Evolutionary conservation across 306 rosid species (phyloP).

Genomic region (Cucumis melo): DNA sequence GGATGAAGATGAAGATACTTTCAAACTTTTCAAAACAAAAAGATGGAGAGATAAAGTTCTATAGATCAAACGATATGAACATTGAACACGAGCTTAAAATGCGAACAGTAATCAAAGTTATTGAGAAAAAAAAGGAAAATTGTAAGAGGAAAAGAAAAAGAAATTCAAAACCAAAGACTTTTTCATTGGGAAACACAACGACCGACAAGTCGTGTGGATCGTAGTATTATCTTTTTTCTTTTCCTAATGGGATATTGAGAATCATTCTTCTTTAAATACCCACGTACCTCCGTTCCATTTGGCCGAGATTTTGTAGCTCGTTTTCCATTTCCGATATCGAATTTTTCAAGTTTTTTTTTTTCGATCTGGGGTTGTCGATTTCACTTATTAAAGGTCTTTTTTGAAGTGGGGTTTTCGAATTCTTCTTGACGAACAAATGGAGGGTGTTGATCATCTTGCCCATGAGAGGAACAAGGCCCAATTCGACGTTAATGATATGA

Average conservation of each 20-base stretch:
- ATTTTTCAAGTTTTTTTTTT: neutral
- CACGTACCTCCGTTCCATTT: neutral
- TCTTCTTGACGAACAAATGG: conserved; percentile 15
- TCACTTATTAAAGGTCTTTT: neutral
- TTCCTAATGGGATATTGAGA: neutral
- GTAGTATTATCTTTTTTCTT: neutral
- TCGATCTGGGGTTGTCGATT: neutral
- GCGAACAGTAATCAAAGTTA: neutral
- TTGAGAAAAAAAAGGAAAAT: neutral
- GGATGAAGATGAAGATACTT: neutral
- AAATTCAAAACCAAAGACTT: neutral
- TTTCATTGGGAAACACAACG: conserved; percentile 1
- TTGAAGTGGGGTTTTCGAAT: neutral
- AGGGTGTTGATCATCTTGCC: conserved; percentile 61
- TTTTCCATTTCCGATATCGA: neutral
- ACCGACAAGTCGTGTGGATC: neutral
- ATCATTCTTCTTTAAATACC: neutral
- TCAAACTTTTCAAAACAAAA: neutral
- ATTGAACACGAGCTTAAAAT: neutral
- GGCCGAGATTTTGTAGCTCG: neutral
- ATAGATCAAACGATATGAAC: neutral
- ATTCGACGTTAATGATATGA: conserved; percentile 76
- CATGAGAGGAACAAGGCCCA: conserved; percentile 54
- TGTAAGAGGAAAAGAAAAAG: no score
- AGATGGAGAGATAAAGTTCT: no score